Conservation (phyloP, 257 asterid genomes). For the Nicotiana obtusifolia region DNA sequence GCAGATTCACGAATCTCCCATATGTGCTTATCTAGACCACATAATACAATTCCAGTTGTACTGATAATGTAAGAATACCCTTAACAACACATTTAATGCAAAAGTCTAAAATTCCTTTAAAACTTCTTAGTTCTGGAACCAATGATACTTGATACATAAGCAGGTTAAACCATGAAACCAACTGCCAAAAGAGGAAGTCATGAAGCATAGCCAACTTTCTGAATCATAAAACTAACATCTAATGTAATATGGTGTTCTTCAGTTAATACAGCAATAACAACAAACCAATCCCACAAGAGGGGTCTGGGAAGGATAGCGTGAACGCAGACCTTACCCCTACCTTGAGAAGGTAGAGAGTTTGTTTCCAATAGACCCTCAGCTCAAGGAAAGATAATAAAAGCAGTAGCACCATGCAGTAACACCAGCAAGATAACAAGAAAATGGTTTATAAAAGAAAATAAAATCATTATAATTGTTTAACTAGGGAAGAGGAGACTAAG, state of each 20-base stretch:
- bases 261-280: too few species aligned
- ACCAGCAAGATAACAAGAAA: too few species aligned
- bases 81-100: not conserved
- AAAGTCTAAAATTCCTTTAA: not conserved
- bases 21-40: not conserved
- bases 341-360: too few species aligned
- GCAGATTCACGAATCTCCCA: not conserved
- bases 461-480: not conserved
- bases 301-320: too few species aligned
- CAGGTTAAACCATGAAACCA: not conserved
- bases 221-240: not conserved
- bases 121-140: not conserved
- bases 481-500: not conserved
- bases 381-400: too few species aligned
- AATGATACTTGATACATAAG: not conserved
- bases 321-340: too few species aligned
- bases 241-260: not conserved
- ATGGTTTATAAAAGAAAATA: too few species aligned
- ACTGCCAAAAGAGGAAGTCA: not conserved
- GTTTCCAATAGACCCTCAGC: too few species aligned
- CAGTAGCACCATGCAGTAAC: too few species aligned
- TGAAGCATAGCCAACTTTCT: not conserved
- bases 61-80: not conserved
- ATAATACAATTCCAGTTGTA: not conserved
- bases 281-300: too few species aligned